phyloP scores from a whole-genome alignment of 768 basidiomycete species.

The Kwoniella europaea region DNA sequence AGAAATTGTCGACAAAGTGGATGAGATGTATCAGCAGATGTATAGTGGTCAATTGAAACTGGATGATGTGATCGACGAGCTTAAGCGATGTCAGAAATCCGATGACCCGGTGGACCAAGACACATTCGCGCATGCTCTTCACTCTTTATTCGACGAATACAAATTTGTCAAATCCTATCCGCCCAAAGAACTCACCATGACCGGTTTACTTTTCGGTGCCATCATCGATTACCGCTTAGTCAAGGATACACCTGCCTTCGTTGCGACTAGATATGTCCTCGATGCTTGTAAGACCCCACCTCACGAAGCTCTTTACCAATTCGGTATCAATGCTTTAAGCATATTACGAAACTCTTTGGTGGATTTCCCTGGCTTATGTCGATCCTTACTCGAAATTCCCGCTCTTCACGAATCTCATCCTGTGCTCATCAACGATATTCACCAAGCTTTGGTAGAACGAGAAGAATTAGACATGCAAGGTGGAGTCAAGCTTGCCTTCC shows the following conservation, averaged over 20 bases:
- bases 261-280: constrained; percentile 93
- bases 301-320: constrained; percentile 79
- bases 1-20: constrained; percentile 91
- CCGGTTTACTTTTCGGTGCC: constrained; percentile 93
- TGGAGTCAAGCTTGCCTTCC: constrained; percentile 52
- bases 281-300: constrained; percentile 90
- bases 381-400: constrained; percentile 82
- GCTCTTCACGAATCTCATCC: constrained; percentile 84
- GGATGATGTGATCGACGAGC: constrained; percentile 87
- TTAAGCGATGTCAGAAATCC: constrained; percentile 83
- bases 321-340: constrained; percentile 86
- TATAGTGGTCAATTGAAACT: constrained; percentile 93
- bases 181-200: constrained; percentile 89
- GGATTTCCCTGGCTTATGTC: constrained; percentile 92
- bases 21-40: constrained; percentile 96
- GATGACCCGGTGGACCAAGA: constrained; percentile 85
- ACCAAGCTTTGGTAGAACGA: constrained; percentile 67
- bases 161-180: constrained; percentile 98
- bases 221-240: constrained; percentile 92
- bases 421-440: constrained; percentile 73
- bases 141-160: constrained; percentile 99
- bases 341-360: constrained; percentile 83
- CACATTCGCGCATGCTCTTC: constrained; percentile 98
- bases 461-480: constrained; percentile 60
- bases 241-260: constrained; percentile 90